A percentile compares a stretch with the other conserved stretches of the same genome.
phyloP scores from a whole-genome alignment of 2,329 filamentous ascomycete species.

The Claviceps quebecensis region DNA sequence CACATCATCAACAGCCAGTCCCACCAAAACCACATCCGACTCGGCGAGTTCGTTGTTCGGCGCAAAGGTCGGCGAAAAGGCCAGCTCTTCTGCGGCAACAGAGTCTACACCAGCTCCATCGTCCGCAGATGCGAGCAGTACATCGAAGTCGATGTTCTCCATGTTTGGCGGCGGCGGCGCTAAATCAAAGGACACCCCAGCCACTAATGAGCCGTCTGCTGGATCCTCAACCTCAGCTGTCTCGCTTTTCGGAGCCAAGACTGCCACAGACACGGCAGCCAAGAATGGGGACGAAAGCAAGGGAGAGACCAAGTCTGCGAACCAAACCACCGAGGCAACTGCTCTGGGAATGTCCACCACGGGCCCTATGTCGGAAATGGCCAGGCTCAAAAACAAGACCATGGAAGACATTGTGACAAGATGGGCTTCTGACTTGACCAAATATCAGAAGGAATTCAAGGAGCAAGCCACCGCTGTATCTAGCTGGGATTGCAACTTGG shows the following conservation, averaged over 20 bases:
- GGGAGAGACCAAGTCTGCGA: conserved; percentile 16
- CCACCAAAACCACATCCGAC: conserved; percentile 12
- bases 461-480: conserved; percentile 77
- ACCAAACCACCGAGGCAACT: conserved; percentile 20
- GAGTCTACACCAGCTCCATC: conserved; percentile 13
- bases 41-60: conserved; percentile 23
- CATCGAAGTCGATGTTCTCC: conserved; percentile 8
- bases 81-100: conserved; percentile 18
- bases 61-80: conserved; percentile 23
- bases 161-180: conserved; percentile 12
- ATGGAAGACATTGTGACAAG: conserved; percentile 98
- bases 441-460: conserved; percentile 95
- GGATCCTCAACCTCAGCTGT: conserved; percentile 11
- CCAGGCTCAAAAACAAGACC: conserved; percentile 91
- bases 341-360: conserved; percentile 58
- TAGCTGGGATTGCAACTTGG: conserved; percentile 79
- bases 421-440: conserved; percentile 88
- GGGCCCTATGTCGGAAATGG: conserved; percentile 71
- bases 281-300: conserved; percentile 9
- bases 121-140: conserved; percentile 3
- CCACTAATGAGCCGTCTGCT: conserved; percentile 15
- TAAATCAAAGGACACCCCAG: conserved; percentile 12
- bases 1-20: conserved; percentile 12
- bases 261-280: conserved; percentile 15
- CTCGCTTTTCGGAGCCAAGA: conserved; percentile 20